phyloP scores from a whole-genome alignment of 371 early-diverging fungal species.

The Mortierella sp. region DNA sequence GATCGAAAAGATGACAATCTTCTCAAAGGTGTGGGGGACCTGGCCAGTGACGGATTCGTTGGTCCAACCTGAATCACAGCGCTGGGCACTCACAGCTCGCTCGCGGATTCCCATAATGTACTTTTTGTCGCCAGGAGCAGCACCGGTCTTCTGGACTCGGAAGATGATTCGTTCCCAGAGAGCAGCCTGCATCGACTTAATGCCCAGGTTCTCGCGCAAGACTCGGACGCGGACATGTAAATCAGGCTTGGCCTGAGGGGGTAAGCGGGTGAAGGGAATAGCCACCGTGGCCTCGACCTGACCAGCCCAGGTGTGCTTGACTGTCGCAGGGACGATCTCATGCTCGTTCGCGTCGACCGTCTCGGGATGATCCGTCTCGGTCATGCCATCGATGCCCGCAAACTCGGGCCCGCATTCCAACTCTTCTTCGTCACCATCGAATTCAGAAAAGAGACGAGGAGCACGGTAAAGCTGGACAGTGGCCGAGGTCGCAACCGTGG shows the following conservation, averaged over 20 bases:
- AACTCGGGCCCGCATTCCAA: conserved; percentile 9
- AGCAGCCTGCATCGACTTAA: conserved; percentile 53
- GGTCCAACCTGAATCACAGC: conserved; percentile 54
- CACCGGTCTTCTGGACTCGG: conserved; percentile 39
- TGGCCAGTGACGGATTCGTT: conserved; percentile 37
- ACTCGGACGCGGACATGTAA: conserved; percentile 47
- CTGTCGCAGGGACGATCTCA: conserved; percentile 31
- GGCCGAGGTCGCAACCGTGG: conserved; percentile 33
- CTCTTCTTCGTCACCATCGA: conserved; percentile 18
- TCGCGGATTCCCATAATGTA: conserved; percentile 48
- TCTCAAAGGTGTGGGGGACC: conserved; percentile 53
- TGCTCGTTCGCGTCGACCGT: conserved; percentile 19
- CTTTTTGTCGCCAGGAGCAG: conserved; percentile 27
- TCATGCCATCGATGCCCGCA: conserved; percentile 8
- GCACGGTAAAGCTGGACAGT: conserved; percentile 49
- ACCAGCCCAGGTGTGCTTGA: conserved; percentile 50
- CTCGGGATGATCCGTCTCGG: conserved; percentile 10
- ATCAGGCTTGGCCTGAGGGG: conserved; percentile 43
- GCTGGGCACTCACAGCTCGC: conserved; percentile 41
- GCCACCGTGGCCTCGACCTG: conserved; percentile 42
- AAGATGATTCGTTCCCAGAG: conserved; percentile 51
- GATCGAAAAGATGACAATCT: conserved; percentile 51
- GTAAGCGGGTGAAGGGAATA: conserved; percentile 37
- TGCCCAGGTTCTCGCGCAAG: conserved; percentile 27
- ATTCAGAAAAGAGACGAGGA: conserved; percentile 18